A percentile compares a stretch with the other conserved stretches of the same genome.
Evolutionary conservation across 129 eudicot genomes (phyloP).

Genomic region (Flaveria robusta): DNA sequence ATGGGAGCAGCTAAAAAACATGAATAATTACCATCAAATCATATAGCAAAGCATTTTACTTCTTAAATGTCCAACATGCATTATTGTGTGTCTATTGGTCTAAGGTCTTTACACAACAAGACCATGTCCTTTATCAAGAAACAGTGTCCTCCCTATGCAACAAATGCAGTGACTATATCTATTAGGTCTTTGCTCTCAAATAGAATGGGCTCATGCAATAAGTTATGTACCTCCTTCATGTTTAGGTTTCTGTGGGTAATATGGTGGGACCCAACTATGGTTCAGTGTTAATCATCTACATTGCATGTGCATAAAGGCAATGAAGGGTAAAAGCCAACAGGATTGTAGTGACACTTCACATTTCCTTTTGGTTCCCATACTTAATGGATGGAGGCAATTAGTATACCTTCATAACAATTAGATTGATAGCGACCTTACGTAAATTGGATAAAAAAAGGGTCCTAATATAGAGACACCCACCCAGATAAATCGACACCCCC

Average conservation of each 20-base stretch:
- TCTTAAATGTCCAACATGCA: not conserved
- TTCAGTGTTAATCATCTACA: not conserved
- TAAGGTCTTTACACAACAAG: not conserved
- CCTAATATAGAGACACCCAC: too few species aligned
- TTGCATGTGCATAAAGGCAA: slow-evolving; percentile 31
- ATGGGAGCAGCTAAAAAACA: too few species aligned
- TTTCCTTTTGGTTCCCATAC: slow-evolving; percentile 26
- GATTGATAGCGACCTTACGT: slow-evolving; percentile 27
- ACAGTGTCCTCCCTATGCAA: slow-evolving; percentile 8
- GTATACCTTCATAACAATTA: not conserved
- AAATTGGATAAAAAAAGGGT: not conserved
- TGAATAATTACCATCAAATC: too few species aligned
- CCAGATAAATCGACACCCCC: too few species aligned
- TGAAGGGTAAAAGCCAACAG: not conserved
- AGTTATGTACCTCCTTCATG: slow-evolving; percentile 13
- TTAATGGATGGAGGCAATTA: slow-evolving; percentile 18
- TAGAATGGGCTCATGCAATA: slow-evolving; percentile 20
- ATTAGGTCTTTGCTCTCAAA: slow-evolving; percentile 20
- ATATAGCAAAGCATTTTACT: not conserved
- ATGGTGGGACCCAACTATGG: slow-evolving; percentile 15
- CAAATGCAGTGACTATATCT: slow-evolving; percentile 10
- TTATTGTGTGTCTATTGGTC: slow-evolving; percentile 6
- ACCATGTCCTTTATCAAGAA: slow-evolving; percentile 9
- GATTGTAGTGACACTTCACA: slow-evolving; percentile 15
- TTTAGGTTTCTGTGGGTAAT: slow-evolving; percentile 25